phyloP scores from a whole-genome alignment of 352 stramenopile genomes.

The Phytophthora nicotianae region DNA sequence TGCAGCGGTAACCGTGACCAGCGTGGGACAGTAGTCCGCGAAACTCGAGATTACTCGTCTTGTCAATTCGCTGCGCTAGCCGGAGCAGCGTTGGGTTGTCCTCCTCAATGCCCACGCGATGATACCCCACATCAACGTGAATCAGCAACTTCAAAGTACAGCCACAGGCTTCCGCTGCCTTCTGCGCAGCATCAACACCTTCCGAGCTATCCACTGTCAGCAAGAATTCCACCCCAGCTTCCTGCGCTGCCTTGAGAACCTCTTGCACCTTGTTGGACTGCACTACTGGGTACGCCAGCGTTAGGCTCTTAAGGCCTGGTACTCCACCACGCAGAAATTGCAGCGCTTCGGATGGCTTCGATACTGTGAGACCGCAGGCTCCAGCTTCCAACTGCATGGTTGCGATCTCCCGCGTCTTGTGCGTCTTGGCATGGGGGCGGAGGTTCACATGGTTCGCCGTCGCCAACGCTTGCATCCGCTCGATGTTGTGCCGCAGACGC shows the following conservation, averaged over 20 bases:
- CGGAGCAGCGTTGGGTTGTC: slow-evolving; percentile 52
- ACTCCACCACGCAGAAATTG: slow-evolving; percentile 61
- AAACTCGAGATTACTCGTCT: slow-evolving; percentile 58
- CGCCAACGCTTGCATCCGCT: slow-evolving; percentile 69
- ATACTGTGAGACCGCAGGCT: slow-evolving; percentile 65
- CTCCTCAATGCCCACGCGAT: slow-evolving; percentile 73
- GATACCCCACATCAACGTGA: slow-evolving; percentile 79
- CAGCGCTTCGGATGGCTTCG: slow-evolving; percentile 72
- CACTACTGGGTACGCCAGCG: slow-evolving; percentile 74
- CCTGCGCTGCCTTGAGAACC: slow-evolving; percentile 53
- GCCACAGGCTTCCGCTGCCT: slow-evolving; percentile 47
- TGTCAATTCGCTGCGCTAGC: slow-evolving; percentile 58
- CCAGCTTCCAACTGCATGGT: slow-evolving; percentile 55
- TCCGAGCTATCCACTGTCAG: slow-evolving; percentile 68
- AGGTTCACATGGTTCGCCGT: slow-evolving; percentile 51
- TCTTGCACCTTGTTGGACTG: slow-evolving; percentile 60
- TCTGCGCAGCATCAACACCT: slow-evolving; percentile 58
- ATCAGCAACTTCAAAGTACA: slow-evolving; percentile 61
- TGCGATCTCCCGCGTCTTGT: slow-evolving; percentile 80
- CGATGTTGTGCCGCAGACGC: slow-evolving; percentile 64
- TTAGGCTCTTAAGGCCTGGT: slow-evolving; percentile 51
- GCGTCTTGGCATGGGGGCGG: slow-evolving; percentile 75
- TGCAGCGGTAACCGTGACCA: slow-evolving; percentile 69
- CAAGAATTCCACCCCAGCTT: slow-evolving; percentile 53
- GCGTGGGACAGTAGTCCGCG: slow-evolving; percentile 66